Conservation (phyloP, 2,329 filamentous ascomycete genomes). For the Sporothrix brunneoviolacea region DNA sequence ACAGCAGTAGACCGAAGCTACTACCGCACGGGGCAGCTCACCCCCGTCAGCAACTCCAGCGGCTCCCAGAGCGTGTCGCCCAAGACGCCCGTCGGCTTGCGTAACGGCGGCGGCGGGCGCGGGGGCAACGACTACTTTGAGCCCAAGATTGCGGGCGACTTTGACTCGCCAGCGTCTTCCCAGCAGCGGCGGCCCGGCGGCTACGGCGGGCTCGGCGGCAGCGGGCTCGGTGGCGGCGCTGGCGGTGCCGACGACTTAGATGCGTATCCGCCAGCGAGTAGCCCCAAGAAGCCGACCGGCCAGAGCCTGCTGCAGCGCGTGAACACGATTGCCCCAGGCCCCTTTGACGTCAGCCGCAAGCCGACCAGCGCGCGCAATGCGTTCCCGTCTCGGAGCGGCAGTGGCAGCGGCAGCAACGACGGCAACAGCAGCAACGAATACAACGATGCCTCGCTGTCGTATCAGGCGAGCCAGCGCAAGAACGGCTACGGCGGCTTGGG, state of each 20-base stretch:
- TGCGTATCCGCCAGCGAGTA: too few species aligned
- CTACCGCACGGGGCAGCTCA: conserved; percentile 51
- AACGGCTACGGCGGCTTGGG: too few species aligned
- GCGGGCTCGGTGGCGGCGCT: conserved; percentile 25
- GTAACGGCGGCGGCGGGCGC: conserved; percentile 32
- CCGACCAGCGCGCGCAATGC: conserved; percentile 26
- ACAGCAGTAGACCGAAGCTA: conserved; percentile 46
- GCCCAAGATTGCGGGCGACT: conserved; percentile 38
- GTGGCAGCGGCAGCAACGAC: conserved; percentile 9
- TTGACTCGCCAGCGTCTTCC: conserved; percentile 32
- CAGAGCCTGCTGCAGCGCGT: conserved; percentile 51
- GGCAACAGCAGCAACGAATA: conserved; percentile 3
- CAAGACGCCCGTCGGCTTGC: conserved; percentile 42
- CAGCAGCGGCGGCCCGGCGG: conserved; percentile 38
- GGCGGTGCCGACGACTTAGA: too few species aligned
- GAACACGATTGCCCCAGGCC: conserved; percentile 59
- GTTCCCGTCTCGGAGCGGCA: conserved; percentile 21
- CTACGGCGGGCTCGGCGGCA: conserved; percentile 42
- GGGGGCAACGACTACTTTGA: conserved; percentile 38
- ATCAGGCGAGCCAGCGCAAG: too few species aligned
- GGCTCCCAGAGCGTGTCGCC: conserved; percentile 59
- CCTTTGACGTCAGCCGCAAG: conserved; percentile 46
- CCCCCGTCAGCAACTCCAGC: conserved; percentile 55
- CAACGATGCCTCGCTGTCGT: too few species aligned
- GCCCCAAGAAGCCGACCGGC: conserved; percentile 35